Conservation (phyloP, 1,284 basidiomycete genomes). For the Ganoderma leucocontextum region DNA sequence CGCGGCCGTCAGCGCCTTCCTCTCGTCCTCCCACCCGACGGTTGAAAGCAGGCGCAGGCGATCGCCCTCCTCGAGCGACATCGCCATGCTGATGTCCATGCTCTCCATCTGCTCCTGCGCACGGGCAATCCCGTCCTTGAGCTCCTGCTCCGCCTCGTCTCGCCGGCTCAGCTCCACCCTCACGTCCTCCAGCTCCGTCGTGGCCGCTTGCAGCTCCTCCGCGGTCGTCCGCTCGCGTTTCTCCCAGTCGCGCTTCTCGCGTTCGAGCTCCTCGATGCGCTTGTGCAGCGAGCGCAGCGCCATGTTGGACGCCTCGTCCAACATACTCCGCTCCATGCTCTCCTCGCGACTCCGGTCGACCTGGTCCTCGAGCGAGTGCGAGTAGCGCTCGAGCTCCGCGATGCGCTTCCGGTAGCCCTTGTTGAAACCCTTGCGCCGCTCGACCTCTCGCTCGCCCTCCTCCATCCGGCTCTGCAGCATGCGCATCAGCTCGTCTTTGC, state of each 20-base stretch:
- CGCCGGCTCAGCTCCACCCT: conserved; percentile 57
- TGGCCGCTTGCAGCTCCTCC: conserved; percentile 42
- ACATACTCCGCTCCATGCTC: conserved; percentile 74
- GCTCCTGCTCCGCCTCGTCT: conserved; percentile 59
- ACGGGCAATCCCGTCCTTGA: conserved; percentile 58
- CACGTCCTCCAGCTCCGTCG: conserved; percentile 53
- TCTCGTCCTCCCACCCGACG: conserved; percentile 59
- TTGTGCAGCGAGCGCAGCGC: conserved; percentile 72
- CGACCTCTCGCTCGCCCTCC: conserved; percentile 65
- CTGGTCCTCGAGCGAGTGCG: conserved; percentile 71
- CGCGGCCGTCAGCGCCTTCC: conserved; percentile 51
- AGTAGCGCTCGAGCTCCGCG: conserved; percentile 69
- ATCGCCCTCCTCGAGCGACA: conserved; percentile 48
- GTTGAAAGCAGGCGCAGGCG: conserved; percentile 47
- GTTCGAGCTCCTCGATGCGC: conserved; percentile 67
- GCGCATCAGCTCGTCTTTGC: conserved; percentile 73
- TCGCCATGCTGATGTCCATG: conserved; percentile 45
- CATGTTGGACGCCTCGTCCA: conserved; percentile 80
- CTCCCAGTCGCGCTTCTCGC: conserved; percentile 60
- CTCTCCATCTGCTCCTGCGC: conserved; percentile 67
- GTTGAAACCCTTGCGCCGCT: conserved; percentile 60
- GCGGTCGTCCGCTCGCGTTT: conserved; percentile 48
- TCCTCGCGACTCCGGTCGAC: conserved; percentile 72
- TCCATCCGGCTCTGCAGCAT: conserved; percentile 62
- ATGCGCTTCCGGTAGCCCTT: conserved; percentile 78